Base-by-base conservation (phyloP, 495 filamentous ascomycete species). In the Sabuloglossum arenarium region DNA sequence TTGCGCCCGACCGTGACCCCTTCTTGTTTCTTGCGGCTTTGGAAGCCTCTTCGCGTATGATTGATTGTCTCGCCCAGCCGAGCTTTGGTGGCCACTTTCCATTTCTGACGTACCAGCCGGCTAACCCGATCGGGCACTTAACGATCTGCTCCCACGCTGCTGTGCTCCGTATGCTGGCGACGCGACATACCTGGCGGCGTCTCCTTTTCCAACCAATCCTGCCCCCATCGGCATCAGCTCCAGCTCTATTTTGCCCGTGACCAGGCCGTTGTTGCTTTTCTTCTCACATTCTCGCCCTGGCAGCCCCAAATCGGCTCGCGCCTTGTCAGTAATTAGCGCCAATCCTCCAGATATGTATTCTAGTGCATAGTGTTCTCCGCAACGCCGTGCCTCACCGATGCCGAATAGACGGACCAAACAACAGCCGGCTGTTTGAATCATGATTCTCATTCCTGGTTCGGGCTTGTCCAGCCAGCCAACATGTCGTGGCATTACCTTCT, bases 1-100 rank as follows among this genome's bases (percentile, higher is more conserved):
- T 19, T 28, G 30, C 49, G 19, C 34, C 34, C 34, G 34, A 39
- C 34, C 34, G 45, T 16, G 3, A 49, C 45, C 45, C 45, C 45
- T 28, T 49, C 25, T 28, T 49, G 21, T 24, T 28, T 25, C 21
- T 39, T 39, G 34, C 34, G 16, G 34, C 34, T 49, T 10, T 25
- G 45, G 25, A 49, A 49, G 45, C 45, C 34, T 49, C 25, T 49
- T 49, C 45, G 45, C 45, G 45, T 49, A 49, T 49, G 45, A 49
- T 49, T 49, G 45, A 49, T 49, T 49, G 45, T 49, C 45, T 49
- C 45, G 45, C 21, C 45, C 21, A 49, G 45, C 45, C 45, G 45
- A 49, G 45, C 45, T 39, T 39, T 49, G 45, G 45, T 49, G 21
- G 45, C 45, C 45, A 49, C 45, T 49, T 49, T 14, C 45, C 21